Base-by-base conservation (phyloP, 345 rosid genomes). In the Noccaea caerulescens region DNA sequence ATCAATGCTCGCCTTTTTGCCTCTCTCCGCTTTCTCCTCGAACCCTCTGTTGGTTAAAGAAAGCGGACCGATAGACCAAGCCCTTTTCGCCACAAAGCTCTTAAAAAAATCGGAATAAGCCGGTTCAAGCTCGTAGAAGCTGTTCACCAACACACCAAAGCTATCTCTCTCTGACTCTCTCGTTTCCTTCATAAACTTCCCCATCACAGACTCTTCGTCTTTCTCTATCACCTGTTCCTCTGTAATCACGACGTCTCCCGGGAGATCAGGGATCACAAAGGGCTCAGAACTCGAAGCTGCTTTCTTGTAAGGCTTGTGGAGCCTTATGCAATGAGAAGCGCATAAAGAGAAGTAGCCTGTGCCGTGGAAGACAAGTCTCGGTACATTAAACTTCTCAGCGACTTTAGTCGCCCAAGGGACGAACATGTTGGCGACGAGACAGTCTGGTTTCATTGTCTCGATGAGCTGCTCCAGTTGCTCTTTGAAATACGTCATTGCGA, bases 91-190 rank as follows among this genome's bases (percentile, higher is more conserved):
- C 10, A 83, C 56, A 47, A 44, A 70, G 0, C 76, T 76, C 72
- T 69, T 73, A 59, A 73, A 85, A 33, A 70, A 65, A 36, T 86
- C 90, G 0, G 82, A 79, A 14, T 86, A 87, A 47, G 39, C 79
- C 0, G 83, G 81, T 58, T 91, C 93, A 2, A 91, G 92, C 83
- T 91, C 90, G 2, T 86, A 81, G 79, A 89, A 86, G 66, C 89
- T 89, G 72, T 89, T 92, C 59, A 87, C 66, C 62, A 89, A 16
- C 10, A 85, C 85, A 12, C 94, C 96, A 23, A 55, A 87, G 82
- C 94, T 82, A 36, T 20, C 65, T 5, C 45, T 1, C 58, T 87
- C 92, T 1, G 92, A 69, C 5, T 80, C 90, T 61, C 37, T 72
- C 0, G 45, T 0, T 2, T 32, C 78, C 25, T 53, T 68, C 18